phyloP scores from a whole-genome alignment of 1,284 basidiomycete species.

The Gymnopus androsaceus region DNA sequence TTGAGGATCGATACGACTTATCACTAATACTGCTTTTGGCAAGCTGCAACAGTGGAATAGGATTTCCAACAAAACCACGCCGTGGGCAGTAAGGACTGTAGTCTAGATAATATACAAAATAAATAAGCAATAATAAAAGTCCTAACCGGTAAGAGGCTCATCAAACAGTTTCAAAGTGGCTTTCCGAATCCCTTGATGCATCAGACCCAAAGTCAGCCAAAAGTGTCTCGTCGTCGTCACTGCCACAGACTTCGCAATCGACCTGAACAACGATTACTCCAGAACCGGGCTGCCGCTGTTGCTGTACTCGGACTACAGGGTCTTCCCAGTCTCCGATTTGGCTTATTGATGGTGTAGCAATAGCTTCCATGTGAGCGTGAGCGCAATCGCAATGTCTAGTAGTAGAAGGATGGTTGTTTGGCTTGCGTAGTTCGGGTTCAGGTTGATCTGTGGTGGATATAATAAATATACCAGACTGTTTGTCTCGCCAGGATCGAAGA shows the following conservation, averaged over 20 bases:
- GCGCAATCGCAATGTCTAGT: background rate
- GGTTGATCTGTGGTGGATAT: slow-evolving; percentile 2
- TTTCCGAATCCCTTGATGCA: too few species aligned
- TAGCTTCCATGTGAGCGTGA: background rate
- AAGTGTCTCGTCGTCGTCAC: background rate
- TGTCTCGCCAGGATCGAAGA: slow-evolving; percentile 22
- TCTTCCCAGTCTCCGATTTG: slow-evolving; percentile 1
- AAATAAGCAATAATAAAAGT: too few species aligned
- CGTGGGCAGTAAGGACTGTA: too few species aligned
- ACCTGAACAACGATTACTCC: background rate
- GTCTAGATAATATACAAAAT: too few species aligned
- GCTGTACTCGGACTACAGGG: background rate
- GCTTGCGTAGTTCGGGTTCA: too few species aligned
- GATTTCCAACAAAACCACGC: too few species aligned
- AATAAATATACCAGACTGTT: slow-evolving; percentile 1
- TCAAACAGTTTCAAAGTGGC: too few species aligned
- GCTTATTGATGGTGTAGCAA: background rate
- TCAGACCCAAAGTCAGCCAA: background rate
- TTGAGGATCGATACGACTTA: too few species aligned
- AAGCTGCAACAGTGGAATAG: too few species aligned
- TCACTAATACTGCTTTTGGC: too few species aligned
- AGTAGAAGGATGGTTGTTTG: too few species aligned
- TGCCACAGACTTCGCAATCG: background rate
- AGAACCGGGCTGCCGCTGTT: background rate
- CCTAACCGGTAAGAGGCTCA: too few species aligned